Evolutionary conservation across 805 yeast genomes (phyloP).

Genomic region (Pichia gijzeniarum): DNA sequence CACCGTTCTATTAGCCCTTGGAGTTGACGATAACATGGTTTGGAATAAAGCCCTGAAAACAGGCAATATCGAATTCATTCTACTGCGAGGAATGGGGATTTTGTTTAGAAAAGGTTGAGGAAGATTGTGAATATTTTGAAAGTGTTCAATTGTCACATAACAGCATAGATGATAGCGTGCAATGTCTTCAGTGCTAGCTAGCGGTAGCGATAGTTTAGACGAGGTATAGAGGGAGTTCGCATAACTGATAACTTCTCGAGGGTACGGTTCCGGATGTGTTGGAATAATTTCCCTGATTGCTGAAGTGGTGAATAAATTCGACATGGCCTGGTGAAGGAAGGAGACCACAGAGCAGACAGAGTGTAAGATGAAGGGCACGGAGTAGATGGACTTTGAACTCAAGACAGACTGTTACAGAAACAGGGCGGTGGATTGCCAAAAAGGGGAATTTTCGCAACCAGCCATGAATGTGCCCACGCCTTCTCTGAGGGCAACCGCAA

Average conservation of each 20-base stretch:
- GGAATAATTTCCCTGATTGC: conserved; percentile 48
- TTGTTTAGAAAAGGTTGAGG: conserved; percentile 44
- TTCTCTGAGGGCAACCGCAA: background rate
- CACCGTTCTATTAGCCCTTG: conserved; percentile 11
- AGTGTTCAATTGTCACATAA: conserved; percentile 48
- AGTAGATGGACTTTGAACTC: too few species aligned
- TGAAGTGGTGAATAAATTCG: conserved; percentile 26
- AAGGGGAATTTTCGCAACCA: background rate
- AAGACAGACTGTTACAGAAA: too few species aligned
- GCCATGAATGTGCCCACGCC: too few species aligned
- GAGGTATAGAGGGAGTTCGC: conserved; percentile 45
- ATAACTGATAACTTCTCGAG: conserved; percentile 35
- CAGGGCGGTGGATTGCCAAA: too few species aligned
- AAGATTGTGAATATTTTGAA: conserved; percentile 36
- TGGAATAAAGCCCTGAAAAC: conserved; percentile 33
- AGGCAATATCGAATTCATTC: conserved; percentile 35
- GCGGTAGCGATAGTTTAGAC: conserved; percentile 39
- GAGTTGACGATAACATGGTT: conserved; percentile 13
- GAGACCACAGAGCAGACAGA: background rate
- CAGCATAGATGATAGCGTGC: conserved; percentile 69
- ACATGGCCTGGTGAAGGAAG: conserved; percentile 18
- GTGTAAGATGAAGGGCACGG: too few species aligned
- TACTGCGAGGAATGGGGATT: conserved; percentile 51
- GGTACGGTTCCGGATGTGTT: conserved; percentile 37
- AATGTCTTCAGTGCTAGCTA: conserved; percentile 50